Conservation (phyloP, 441 rosid genomes). For the Adansonia madagascariensis region DNA sequence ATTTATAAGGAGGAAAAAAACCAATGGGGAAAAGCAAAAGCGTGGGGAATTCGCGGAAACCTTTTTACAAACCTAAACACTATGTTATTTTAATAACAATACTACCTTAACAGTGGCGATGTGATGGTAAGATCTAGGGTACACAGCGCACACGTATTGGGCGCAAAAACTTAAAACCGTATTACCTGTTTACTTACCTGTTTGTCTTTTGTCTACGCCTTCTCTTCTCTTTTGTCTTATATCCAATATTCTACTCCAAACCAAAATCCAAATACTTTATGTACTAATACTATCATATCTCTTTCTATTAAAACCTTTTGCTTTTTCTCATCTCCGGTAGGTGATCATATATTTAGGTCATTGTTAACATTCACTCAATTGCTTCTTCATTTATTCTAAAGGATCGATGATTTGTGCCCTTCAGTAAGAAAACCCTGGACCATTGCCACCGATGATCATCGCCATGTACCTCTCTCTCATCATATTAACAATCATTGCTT, state of each 20-base stretch:
- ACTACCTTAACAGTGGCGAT: not conserved
- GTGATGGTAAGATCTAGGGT: not conserved
- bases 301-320: not conserved
- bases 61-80: not conserved
- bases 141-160: constrained; percentile 8
- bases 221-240: no score
- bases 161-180: not conserved
- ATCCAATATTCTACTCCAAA: not conserved
- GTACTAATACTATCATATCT: not conserved
- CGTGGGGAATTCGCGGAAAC: constrained; percentile 58
- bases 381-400: no score
- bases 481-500: not conserved
- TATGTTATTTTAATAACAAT: not conserved
- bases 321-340: not conserved
- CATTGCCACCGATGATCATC: not conserved
- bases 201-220: not conserved
- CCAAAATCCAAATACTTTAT: no score
- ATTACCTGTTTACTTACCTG: constrained; percentile 26
- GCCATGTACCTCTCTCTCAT: not conserved
- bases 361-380: not conserved
- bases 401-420: not conserved
- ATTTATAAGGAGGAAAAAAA: constrained; percentile 21
- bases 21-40: constrained; percentile 22
- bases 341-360: constrained; percentile 14
- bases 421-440: not conserved